Base-by-base conservation (phyloP, 225 moss, liverwort and hornwort genomes). In the Rhytidiadelphus loreus region DNA sequence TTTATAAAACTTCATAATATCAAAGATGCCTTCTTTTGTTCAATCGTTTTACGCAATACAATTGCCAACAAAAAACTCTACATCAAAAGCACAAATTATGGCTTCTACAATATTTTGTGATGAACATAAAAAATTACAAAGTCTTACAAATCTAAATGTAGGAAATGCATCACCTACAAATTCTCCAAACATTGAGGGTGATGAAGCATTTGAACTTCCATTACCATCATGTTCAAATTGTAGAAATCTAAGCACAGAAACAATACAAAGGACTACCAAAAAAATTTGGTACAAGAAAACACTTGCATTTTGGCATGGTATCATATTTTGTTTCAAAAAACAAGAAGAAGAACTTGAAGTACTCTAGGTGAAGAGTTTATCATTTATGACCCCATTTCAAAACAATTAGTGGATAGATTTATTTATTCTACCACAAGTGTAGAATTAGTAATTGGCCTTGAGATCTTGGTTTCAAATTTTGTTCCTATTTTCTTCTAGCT, bases 51-150 rank as follows among this genome's bases (percentile, higher is more conserved):
- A 78, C 0, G 0, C 7, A 7, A 3, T 56, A 16, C 78, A 16
- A 26, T 56, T 17, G 11, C 78, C 26, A n/a, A 37, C 7, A 26
- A n/a, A 57, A 3, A 56, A 56, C 11, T 56, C 56, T 7, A 26
- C 26, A 55, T 25, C 3, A n/a, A 0, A 78, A 26, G 11, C 17
- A 78, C 1, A 0, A 0, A 17, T 1, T 78, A n/a, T n/a, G 11
- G 78, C 15, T 78, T 56, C 56, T 26, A 7, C 3, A n/a, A 4
- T 26, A 78, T 17, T 7, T 56, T n/a, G 4, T 55, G 3, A 55
- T 0, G 4, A 78, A 3, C 16, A 56, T 56, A 6, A 56, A 26
- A 56, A 56, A 6, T 56, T 17, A 25, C 16, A n/a, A 78, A 16
- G n/a, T 78, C 25, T n/a, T 56, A 4, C 0, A 55, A 37, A 56